A percentile compares a stretch with the other conserved stretches of the same genome.
phyloP scores from a whole-genome alignment of 306 rosid species.

The Sophora flavescens region DNA sequence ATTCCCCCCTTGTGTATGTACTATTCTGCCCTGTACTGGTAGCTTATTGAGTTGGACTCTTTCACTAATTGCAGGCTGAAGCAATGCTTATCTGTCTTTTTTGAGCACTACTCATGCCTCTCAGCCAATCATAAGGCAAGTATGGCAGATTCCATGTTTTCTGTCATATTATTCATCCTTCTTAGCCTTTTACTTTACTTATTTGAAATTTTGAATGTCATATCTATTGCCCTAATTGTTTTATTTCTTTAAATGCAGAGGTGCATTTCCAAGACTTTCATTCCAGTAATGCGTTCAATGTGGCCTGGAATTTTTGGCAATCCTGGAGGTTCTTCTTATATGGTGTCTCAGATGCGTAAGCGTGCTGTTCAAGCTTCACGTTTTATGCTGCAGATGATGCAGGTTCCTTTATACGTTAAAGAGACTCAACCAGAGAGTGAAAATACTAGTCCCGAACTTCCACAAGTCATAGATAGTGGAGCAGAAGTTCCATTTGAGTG shows the following conservation, averaged over 20 bases:
- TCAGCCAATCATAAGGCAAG: slow-evolving; percentile 82
- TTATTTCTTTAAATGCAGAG: slow-evolving; percentile 62
- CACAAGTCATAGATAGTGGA: slow-evolving; percentile 57
- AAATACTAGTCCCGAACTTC: slow-evolving; percentile 51
- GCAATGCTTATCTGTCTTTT: slow-evolving; percentile 91
- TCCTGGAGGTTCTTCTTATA: slow-evolving; percentile 61
- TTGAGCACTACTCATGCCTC: slow-evolving; percentile 92
- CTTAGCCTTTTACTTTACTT: not conserved
- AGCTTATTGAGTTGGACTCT: slow-evolving; percentile 33
- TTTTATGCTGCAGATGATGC: slow-evolving; percentile 96
- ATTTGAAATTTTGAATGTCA: not conserved
- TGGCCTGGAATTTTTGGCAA: slow-evolving; percentile 93
- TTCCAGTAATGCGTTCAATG: slow-evolving; percentile 86
- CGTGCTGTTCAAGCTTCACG: slow-evolving; percentile 95
- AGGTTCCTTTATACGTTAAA: slow-evolving; percentile 68
- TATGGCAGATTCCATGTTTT: slow-evolving; percentile 31
- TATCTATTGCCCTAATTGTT: slow-evolving; percentile 15
- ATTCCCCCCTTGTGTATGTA: not conserved
- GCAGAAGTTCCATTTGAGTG: slow-evolving; percentile 75
- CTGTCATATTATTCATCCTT: not conserved
- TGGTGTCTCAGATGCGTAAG: slow-evolving; percentile 85
- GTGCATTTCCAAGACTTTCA: slow-evolving; percentile 79
- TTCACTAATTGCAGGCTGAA: slow-evolving; percentile 66
- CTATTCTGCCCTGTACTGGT: not conserved
- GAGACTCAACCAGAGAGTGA: slow-evolving; percentile 61